Evolutionary conservation across 345 rosid species (phyloP).

Genomic region (Excoecaria agallocha): DNA sequence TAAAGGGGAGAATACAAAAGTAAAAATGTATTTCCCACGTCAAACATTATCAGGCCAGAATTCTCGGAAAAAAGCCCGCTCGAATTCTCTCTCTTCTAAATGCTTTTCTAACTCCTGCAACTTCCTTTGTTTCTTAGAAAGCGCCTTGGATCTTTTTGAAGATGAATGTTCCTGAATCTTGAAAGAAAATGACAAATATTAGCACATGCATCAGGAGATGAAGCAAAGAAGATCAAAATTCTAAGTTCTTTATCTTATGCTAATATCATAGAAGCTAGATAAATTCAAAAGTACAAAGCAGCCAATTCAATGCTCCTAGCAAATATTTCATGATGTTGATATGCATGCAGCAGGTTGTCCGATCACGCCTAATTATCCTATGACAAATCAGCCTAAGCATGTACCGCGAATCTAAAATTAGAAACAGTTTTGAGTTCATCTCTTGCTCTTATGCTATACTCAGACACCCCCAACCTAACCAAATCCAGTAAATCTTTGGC

Average conservation of each 20-base stretch:
- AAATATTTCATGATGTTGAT: no score
- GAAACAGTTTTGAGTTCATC: no score
- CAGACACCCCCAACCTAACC: no score
- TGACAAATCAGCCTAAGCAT: no score
- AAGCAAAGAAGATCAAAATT: not conserved
- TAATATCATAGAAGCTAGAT: not conserved
- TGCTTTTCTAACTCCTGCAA: slow-evolving; percentile 60
- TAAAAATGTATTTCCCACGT: not conserved
- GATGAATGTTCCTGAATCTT: slow-evolving; percentile 45
- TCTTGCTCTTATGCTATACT: no score
- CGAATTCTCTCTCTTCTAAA: slow-evolving; percentile 68
- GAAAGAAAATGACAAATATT: not conserved
- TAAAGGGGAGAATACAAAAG: not conserved
- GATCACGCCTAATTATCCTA: no score
- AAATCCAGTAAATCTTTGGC: no score
- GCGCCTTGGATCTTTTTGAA: slow-evolving; percentile 46
- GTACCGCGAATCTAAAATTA: no score
- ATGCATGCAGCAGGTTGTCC: no score
- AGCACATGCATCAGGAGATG: not conserved
- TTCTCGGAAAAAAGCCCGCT: slow-evolving; percentile 72
- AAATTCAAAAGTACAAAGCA: not conserved
- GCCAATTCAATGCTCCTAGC: no score
- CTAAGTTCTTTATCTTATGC: not conserved
- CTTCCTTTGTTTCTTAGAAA: slow-evolving; percentile 71
- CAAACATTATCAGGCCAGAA: slow-evolving; percentile 97